Evolutionary conservation across 2,329 filamentous ascomycete genomes (phyloP).

Genomic region (Fusarium pininemorale): DNA sequence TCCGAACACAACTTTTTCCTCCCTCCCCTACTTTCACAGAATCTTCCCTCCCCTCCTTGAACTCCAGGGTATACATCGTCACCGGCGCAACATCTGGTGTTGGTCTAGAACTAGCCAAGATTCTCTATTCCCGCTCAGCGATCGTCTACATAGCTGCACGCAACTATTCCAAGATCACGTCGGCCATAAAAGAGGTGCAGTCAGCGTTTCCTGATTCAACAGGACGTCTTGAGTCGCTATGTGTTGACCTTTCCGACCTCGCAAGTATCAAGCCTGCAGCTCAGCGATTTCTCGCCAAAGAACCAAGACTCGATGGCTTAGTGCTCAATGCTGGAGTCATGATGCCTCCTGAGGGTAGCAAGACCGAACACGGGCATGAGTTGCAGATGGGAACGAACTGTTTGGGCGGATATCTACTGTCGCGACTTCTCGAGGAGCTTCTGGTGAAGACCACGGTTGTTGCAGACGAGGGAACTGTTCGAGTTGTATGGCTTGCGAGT

Average conservation of each 20-base stretch:
- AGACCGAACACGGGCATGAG: constrained; percentile 25
- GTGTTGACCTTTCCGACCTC: constrained; percentile 28
- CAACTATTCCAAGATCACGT: constrained; percentile 8
- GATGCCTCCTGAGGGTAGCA: constrained; percentile 29
- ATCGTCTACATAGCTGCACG: constrained; percentile 27
- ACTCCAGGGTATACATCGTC: constrained; percentile 28
- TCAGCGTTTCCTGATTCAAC: constrained; percentile 6
- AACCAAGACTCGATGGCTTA: constrained; percentile 25
- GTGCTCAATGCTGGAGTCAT: constrained; percentile 34
- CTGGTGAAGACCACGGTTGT: constrained; percentile 1
- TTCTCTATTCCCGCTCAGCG: constrained; percentile 26
- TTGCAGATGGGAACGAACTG: constrained; percentile 37
- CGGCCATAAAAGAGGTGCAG: constrained; percentile 16
- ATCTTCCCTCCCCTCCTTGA: constrained; percentile 14
- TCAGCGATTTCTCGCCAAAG: not conserved
- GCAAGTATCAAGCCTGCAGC: constrained; percentile 6
- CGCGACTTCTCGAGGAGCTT: constrained; percentile 9
- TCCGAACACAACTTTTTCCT: constrained; percentile 28
- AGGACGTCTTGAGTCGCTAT: constrained; percentile 21
- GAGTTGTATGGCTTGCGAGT: constrained; percentile 30
- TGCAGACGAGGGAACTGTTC: constrained; percentile 10
- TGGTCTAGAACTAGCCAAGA: constrained; percentile 30
- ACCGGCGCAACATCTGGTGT: constrained; percentile 33
- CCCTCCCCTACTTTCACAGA: constrained; percentile 30
- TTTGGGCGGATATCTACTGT: constrained; percentile 26